These are phyloP conservation scores for Pseudogymnoascus pannorum DNA, from an alignment of 2,329 filamentous ascomycete species.

Conservation along the genomic window DNA sequence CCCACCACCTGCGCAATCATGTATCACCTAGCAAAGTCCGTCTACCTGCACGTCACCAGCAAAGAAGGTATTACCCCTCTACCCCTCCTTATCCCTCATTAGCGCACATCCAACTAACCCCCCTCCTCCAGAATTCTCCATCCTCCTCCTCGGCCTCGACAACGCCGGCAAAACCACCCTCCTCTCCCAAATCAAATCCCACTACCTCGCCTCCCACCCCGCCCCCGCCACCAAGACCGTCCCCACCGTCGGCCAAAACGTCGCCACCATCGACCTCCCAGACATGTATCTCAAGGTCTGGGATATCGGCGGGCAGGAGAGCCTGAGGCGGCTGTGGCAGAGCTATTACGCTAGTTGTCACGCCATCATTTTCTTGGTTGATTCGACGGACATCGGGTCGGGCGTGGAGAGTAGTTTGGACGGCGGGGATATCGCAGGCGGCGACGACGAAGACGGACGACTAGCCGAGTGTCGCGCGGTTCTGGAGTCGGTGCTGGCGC, in stretches of 20 bases:
- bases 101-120: constrained; percentile 1
- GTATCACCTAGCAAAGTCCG: constrained; percentile 93
- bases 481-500: constrained; percentile 80
- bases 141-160: constrained; percentile 92
- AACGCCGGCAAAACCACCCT: constrained; percentile 98
- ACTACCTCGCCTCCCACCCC: constrained; percentile 60
- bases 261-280: constrained; percentile 80
- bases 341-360: constrained; percentile 92
- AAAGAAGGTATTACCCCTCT: constrained; percentile 71
- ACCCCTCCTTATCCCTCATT: constrained; percentile 2
- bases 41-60: constrained; percentile 92
- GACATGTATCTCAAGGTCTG: constrained; percentile 98
- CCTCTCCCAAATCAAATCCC: constrained; percentile 88
- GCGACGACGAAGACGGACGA: constrained; percentile 42
- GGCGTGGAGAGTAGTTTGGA: constrained; percentile 33
- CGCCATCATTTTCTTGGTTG: constrained; percentile 96
- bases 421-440: constrained; percentile 13
- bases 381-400: constrained; percentile 88
- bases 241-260: constrained; percentile 94
- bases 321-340: constrained; percentile 85
- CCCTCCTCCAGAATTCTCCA: constrained; percentile 72
- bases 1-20: constrained; percentile 46
- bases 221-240: constrained; percentile 75
- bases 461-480: constrained; percentile 85
- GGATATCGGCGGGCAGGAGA: constrained; percentile 94